phyloP scores from a whole-genome alignment of 1,284 basidiomycete genomes.

The Mycosarcoma mackinlayi region DNA sequence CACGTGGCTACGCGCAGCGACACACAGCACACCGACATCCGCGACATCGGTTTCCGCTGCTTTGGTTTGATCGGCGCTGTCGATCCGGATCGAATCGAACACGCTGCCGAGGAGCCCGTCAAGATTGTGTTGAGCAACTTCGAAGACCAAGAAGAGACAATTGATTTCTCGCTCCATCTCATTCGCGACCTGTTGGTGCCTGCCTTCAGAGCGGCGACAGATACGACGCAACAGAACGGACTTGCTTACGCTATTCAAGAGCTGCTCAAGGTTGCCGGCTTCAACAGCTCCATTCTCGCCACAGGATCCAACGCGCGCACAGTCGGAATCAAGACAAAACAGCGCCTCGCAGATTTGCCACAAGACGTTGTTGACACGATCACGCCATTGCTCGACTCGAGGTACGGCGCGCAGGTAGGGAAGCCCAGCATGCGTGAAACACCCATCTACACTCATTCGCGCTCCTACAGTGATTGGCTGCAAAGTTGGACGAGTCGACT shows the following conservation, averaged over 20 bases:
- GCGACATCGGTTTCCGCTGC: constrained; percentile 80
- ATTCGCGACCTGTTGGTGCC: constrained; percentile 87
- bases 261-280: constrained; percentile 86
- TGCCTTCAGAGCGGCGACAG: constrained; percentile 92
- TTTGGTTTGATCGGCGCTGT: constrained; percentile 93
- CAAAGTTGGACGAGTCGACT: constrained; percentile 88
- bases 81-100: constrained; percentile 91
- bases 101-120: constrained; percentile 74
- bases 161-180: constrained; percentile 84
- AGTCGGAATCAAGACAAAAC: constrained; percentile 74
- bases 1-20: constrained; percentile 80
- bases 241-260: constrained; percentile 95
- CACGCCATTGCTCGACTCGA: constrained; percentile 75
- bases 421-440: constrained; percentile 37
- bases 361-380: constrained; percentile 88
- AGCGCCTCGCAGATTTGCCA: constrained; percentile 79
- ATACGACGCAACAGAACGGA: constrained; percentile 88
- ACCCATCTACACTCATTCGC: constrained; percentile 76
- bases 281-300: constrained; percentile 78
- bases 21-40: constrained; percentile 72
- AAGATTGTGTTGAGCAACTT: constrained; percentile 87
- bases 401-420: constrained; percentile 58
- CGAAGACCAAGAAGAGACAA: constrained; percentile 80
- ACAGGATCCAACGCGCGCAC: constrained; percentile 64
- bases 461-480: constrained; percentile 95